Conservation (phyloP, 73 alveolate genomes). For the Halteria grandinella region DNA sequence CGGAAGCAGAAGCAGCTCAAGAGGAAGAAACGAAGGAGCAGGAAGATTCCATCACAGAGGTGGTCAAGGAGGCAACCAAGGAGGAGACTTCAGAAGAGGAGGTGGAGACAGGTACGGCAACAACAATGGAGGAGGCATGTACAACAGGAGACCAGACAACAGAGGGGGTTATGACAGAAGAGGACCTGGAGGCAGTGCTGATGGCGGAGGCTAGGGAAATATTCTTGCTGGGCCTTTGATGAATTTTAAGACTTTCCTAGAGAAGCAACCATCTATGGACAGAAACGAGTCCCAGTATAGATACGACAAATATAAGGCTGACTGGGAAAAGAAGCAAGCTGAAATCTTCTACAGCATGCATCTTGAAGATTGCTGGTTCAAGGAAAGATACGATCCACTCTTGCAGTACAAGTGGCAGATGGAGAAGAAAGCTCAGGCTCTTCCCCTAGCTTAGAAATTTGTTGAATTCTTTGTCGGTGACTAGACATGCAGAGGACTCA, state of each 20-base stretch:
- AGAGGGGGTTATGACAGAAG: neutral
- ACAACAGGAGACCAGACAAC: too few species aligned
- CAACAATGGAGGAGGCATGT: too few species aligned
- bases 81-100: neutral
- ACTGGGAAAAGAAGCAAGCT: conserved; percentile 79
- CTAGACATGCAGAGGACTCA: conserved; percentile 22
- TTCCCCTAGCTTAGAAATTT: conserved; percentile 70
- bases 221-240: conserved; percentile 73
- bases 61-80: neutral
- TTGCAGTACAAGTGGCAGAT: conserved; percentile 68
- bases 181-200: neutral
- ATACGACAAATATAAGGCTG: conserved; percentile 83
- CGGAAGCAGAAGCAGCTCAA: too few species aligned
- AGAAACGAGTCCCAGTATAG: conserved; percentile 70
- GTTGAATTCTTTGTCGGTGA: conserved; percentile 52
- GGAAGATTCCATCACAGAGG: too few species aligned
- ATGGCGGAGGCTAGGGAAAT: neutral
- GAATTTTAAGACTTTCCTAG: conserved; percentile 70
- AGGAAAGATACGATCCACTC: conserved; percentile 90
- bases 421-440: conserved; percentile 76
- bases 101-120: too few species aligned
- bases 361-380: conserved; percentile 90
- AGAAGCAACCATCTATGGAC: conserved; percentile 63
- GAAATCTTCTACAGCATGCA: conserved; percentile 84
- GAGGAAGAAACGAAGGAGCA: too few species aligned